These are phyloP conservation scores for Alternaria consortialis DNA, from an alignment of 2,329 filamentous ascomycete genomes.

Conservation along the genomic window DNA sequence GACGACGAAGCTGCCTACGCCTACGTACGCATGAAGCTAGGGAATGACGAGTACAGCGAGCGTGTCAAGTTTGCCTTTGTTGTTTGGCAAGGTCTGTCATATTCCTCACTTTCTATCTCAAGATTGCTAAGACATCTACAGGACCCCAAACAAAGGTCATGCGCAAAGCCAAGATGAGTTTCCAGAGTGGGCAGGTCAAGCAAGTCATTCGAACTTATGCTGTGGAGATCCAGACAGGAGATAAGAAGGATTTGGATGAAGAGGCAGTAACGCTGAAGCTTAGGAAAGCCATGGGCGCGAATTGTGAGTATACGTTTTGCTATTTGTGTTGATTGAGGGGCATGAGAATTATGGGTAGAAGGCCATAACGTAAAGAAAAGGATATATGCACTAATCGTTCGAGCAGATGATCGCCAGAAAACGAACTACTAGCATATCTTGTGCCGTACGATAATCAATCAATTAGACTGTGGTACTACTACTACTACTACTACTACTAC, in stretches of 20 bases:
- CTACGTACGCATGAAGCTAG: conserved; percentile 67
- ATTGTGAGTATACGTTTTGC: conserved; percentile 64
- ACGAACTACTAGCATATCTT: conserved; percentile 25
- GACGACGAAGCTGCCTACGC: conserved; percentile 70
- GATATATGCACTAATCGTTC: conserved; percentile 1
- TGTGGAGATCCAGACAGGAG: conserved; percentile 69
- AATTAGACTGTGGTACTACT: neutral
- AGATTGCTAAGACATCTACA: conserved; percentile 12
- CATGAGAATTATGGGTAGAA: neutral
- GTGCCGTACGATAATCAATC: neutral
- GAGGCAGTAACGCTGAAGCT: conserved; percentile 68
- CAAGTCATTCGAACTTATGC: conserved; percentile 70
- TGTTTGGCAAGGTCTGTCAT: conserved; percentile 72
- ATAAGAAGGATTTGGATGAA: conserved; percentile 68
- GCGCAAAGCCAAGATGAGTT: conserved; percentile 73
- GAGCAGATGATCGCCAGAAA: conserved; percentile 31
- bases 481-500: neutral
- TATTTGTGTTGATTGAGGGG: neutral
- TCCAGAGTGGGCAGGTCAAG: conserved; percentile 73
- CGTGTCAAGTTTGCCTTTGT: conserved; percentile 74
- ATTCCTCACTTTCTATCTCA: conserved; percentile 15
- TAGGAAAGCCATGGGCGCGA: conserved; percentile 73
- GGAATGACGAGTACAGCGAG: conserved; percentile 74
- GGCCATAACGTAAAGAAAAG: neutral
- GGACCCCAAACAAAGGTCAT: conserved; percentile 67